These are phyloP conservation scores for Schoenoplectus triqueter DNA, from an alignment of 202 grass and related monocot genomes.

Conservation along the genomic window DNA sequence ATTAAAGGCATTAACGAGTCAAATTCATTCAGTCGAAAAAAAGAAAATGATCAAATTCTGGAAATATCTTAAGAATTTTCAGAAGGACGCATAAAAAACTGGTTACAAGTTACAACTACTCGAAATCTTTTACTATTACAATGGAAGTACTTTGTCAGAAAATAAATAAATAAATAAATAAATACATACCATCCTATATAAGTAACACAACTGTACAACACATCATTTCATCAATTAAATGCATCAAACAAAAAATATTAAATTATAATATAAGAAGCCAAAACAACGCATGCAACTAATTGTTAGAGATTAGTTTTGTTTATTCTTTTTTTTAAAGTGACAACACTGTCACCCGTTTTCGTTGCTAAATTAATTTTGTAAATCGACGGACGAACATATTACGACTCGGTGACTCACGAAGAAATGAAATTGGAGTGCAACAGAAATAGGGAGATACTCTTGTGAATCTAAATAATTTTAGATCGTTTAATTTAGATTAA, in stretches of 20 bases:
- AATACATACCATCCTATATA: not conserved
- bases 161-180: not conserved
- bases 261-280: too few relatives aligned
- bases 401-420: too few relatives aligned
- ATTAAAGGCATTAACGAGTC: not conserved
- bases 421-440: too few relatives aligned
- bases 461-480: too few relatives aligned
- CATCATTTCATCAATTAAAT: not conserved
- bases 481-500: too few relatives aligned
- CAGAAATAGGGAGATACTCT: too few relatives aligned
- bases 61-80: not conserved
- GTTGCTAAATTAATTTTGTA: not conserved
- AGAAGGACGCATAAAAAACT: not conserved
- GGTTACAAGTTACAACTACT: not conserved
- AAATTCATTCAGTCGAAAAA: not conserved
- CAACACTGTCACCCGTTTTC: too few relatives aligned
- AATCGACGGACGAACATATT: not conserved
- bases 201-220: not conserved
- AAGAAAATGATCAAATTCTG: not conserved
- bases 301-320: too few relatives aligned
- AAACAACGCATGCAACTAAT: too few relatives aligned
- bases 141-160: not conserved
- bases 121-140: not conserved
- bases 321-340: too few relatives aligned
- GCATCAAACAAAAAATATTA: too few relatives aligned